Conservation (phyloP, 1,139 yeast genomes). For the Scheffersomyces cryptocercus region DNA sequence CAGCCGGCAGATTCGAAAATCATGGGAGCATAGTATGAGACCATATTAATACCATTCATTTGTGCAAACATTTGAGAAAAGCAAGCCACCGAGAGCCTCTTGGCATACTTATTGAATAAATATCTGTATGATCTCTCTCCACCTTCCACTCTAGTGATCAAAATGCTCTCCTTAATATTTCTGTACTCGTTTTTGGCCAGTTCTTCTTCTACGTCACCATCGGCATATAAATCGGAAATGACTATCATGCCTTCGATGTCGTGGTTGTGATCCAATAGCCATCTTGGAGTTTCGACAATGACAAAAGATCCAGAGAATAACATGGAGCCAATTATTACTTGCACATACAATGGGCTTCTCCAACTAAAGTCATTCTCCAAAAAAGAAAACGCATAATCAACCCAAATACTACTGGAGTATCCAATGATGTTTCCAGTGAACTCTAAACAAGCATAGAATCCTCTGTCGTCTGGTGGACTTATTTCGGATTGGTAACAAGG, state of each 20-base stretch:
- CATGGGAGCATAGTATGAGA: conserved; percentile 89
- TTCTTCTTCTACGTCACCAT: conserved; percentile 39
- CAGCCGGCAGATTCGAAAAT: conserved; percentile 96
- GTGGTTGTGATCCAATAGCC: conserved; percentile 85
- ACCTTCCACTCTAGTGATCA: conserved; percentile 76
- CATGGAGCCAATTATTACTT: conserved; percentile 71
- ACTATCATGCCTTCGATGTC: conserved; percentile 78
- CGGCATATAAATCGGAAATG: conserved; percentile 46
- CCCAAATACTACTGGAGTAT: conserved; percentile 86
- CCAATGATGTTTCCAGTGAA: conserved; percentile 91
- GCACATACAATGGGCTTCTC: conserved; percentile 78
- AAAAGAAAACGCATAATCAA: conserved; percentile 76
- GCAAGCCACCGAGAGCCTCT: conserved; percentile 85
- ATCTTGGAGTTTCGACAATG: conserved; percentile 86
- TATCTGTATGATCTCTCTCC: conserved; percentile 63
- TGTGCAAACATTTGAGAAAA: conserved; percentile 92
- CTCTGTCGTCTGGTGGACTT: conserved; percentile 86
- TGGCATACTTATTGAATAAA: conserved; percentile 63
- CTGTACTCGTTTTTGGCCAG: conserved; percentile 26
- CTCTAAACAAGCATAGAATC: conserved; percentile 86
- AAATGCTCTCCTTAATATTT: conserved; percentile 45
- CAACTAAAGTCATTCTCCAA: conserved; percentile 59
- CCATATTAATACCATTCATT: conserved; percentile 88
- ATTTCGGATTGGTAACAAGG: conserved; percentile 94
- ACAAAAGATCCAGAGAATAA: conserved; percentile 72